These are phyloP conservation scores for Cyphellophora europaea DNA, from an alignment of 2,329 filamentous ascomycete genomes.

Conservation along the genomic window DNA sequence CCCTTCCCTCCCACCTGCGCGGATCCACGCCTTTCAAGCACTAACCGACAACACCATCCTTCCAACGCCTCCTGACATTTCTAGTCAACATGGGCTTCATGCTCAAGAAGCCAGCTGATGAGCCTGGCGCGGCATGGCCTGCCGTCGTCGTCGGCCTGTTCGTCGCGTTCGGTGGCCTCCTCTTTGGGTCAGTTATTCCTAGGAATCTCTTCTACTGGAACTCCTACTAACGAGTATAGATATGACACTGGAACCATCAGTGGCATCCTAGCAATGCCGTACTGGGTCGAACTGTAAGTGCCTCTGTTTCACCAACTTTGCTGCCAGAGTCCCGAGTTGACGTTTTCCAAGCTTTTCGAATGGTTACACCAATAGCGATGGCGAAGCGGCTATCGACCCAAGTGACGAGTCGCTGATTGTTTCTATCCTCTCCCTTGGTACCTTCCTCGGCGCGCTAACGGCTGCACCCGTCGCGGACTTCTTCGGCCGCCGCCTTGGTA, in stretches of 20 bases:
- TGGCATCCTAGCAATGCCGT: conserved; percentile 32
- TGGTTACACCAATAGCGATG: not conserved
- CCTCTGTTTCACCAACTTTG: no score
- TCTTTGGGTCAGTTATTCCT: not conserved
- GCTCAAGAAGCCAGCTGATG: conserved; percentile 6
- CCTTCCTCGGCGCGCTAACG: conserved; percentile 60
- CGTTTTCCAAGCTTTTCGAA: no score
- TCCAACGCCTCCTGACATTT: no score
- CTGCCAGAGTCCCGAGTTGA: no score
- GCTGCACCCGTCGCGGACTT: conserved; percentile 62
- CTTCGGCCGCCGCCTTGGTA: conserved; percentile 59
- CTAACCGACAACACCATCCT: no score
- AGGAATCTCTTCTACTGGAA: no score
- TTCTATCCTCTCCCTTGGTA: conserved; percentile 75
- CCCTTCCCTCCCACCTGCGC: no score
- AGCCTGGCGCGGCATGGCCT: conserved; percentile 6
- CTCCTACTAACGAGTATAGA: no score
- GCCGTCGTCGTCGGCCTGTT: conserved; percentile 6
- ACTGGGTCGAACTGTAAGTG: no score
- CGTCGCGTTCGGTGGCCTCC: conserved; percentile 4
- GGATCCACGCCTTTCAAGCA: no score
- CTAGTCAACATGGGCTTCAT: conserved; percentile 3
- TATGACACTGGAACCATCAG: conserved; percentile 28
- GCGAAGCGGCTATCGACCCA: not conserved
- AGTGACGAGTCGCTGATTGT: conserved; percentile 34